Percentiles rank a stretch among this genome's conserved stretches.
Conservation (phyloP, 2,329 filamentous ascomycete genomes). For the Phoma herbarum region DNA sequence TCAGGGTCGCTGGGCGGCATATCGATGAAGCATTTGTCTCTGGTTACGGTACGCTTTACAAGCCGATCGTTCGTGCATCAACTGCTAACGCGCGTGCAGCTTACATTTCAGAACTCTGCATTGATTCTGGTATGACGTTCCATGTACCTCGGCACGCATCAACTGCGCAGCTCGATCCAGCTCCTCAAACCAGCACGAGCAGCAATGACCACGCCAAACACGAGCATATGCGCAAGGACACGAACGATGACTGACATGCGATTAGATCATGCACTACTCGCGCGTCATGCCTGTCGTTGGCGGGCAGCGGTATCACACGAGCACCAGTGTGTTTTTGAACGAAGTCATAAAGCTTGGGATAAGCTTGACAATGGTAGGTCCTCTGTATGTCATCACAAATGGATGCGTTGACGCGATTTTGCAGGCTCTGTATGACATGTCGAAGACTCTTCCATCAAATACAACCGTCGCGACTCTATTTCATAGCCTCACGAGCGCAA, state of each 20-base stretch:
- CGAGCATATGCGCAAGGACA: background rate
- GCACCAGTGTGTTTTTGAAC: constrained; percentile 91
- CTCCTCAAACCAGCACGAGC: background rate
- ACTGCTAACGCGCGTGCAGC: constrained; percentile 60
- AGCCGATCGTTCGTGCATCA: no score
- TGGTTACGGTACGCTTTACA: constrained; percentile 66
- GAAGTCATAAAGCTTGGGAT: constrained; percentile 91
- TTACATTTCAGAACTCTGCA: constrained; percentile 82
- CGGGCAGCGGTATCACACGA: constrained; percentile 90
- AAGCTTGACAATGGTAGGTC: constrained; percentile 73
- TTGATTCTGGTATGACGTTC: constrained; percentile 70
- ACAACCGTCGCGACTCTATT: constrained; percentile 83
- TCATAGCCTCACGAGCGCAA: constrained; percentile 77
- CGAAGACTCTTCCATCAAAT: constrained; percentile 76
- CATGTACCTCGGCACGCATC: constrained; percentile 7
- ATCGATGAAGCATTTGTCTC: constrained; percentile 73
- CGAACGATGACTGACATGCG: constrained; percentile 21
- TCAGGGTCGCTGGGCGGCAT: constrained; percentile 58
- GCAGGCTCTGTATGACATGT: constrained; percentile 81
- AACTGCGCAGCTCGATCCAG: constrained; percentile 15
- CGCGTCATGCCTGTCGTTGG: constrained; percentile 86
- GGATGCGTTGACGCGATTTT: constrained; percentile 2
- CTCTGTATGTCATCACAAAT: background rate
- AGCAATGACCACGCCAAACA: background rate
- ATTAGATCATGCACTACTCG: constrained; percentile 90